Evolutionary conservation across 495 filamentous ascomycete species (phyloP).

Genomic region (Cudoniella acicularis): DNA sequence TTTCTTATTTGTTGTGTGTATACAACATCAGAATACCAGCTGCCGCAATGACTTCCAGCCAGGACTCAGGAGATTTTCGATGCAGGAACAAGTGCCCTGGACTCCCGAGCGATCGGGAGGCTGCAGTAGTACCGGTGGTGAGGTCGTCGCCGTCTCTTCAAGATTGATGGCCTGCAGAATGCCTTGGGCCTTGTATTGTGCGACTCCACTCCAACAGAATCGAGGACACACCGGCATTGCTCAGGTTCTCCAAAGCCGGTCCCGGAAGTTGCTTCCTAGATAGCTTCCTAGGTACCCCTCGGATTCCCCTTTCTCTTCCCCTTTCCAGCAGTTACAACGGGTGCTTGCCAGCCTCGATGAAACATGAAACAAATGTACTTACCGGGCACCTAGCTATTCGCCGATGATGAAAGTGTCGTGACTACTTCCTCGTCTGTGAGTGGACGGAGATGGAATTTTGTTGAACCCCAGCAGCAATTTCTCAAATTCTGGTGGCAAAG

Average conservation of each 20-base stretch:
- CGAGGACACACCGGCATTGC: too few relatives aligned
- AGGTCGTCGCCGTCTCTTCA: not conserved
- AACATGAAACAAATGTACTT: conserved; percentile 1
- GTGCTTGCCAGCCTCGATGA: conserved; percentile 9
- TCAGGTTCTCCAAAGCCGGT: not conserved
- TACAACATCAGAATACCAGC: too few relatives aligned
- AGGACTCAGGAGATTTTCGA: not conserved
- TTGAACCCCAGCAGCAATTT: not conserved
- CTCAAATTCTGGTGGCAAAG: not conserved
- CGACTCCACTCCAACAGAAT: not conserved
- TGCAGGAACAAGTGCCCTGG: conserved; percentile 3
- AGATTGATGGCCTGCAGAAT: conserved; percentile 8
- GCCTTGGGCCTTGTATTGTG: conserved; percentile 4
- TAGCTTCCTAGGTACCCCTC: too few relatives aligned
- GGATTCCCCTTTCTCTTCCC: not conserved
- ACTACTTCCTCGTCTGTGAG: not conserved
- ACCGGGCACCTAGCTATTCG: too few relatives aligned
- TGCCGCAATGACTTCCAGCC: too few relatives aligned
- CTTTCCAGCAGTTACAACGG: conserved; percentile 9
- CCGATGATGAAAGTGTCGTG: not conserved
- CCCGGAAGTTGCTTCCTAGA: not conserved
- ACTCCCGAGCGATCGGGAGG: not conserved
- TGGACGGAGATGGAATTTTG: not conserved
- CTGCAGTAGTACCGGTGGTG: conserved; percentile 1
- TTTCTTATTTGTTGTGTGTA: too few relatives aligned